Conservation (phyloP, 352 stramenopile genomes). For the Globisporangium parvum region DNA sequence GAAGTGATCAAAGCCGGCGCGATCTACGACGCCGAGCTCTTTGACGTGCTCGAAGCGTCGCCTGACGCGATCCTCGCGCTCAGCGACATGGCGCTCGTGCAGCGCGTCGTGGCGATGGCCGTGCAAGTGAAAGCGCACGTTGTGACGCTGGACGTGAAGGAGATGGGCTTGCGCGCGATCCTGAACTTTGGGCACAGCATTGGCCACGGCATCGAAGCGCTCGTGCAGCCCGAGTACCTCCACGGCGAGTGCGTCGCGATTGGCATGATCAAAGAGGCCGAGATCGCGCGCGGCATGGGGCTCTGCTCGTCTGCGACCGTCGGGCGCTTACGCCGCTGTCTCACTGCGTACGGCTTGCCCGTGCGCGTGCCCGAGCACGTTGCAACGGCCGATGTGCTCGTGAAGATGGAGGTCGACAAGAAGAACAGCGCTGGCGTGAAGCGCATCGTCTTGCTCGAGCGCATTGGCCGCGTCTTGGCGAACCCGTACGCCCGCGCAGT, state of each 20-base stretch:
- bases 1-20: slow-evolving; percentile 98
- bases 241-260: slow-evolving; percentile 97
- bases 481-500: slow-evolving; percentile 69
- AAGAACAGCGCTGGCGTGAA: slow-evolving; percentile 81
- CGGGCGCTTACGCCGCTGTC: slow-evolving; percentile 55
- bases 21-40: slow-evolving; percentile 93
- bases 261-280: slow-evolving; percentile 95
- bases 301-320: slow-evolving; percentile 67
- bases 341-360: slow-evolving; percentile 64
- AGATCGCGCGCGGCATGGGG: slow-evolving; percentile 86
- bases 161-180: slow-evolving; percentile 94
- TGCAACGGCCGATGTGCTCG: slow-evolving; percentile 48
- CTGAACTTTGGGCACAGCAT: slow-evolving; percentile 99
- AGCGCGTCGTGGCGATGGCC: slow-evolving; percentile 55
- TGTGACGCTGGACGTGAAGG: slow-evolving; percentile 93
- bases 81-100: slow-evolving; percentile 57
- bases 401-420: slow-evolving; percentile 87
- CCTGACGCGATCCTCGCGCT: slow-evolving; percentile 76
- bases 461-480: slow-evolving; percentile 61
- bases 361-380: slow-evolving; percentile 59
- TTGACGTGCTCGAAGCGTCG: slow-evolving; percentile 91
- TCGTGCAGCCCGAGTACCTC: slow-evolving; percentile 93
- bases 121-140: slow-evolving; percentile 94
- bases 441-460: slow-evolving; percentile 73
- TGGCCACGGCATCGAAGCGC: slow-evolving; percentile 96